phyloP scores from a whole-genome alignment of 2,329 filamentous ascomycete genomes.

The Phialemonium atrogriseum region DNA sequence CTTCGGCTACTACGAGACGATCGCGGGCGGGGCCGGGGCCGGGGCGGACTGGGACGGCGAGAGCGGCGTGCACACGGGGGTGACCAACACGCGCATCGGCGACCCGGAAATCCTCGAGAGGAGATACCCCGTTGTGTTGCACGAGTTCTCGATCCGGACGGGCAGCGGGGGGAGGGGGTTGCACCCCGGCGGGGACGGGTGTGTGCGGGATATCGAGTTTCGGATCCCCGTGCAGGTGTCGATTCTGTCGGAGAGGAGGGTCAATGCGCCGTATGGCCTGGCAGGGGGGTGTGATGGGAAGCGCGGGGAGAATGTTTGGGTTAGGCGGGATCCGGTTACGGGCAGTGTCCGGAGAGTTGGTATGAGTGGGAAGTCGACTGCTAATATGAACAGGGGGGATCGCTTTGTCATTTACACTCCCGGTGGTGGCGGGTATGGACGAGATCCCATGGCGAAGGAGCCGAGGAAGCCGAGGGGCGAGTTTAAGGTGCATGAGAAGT shows the following conservation, averaged over 20 bases:
- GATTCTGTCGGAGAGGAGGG: slow-evolving; percentile 23
- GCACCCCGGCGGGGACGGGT: slow-evolving; percentile 22
- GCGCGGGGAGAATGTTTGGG: slow-evolving; percentile 19
- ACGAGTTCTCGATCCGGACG: slow-evolving; percentile 14
- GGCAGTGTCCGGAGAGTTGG: slow-evolving; percentile 18
- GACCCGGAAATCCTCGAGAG: slow-evolving; percentile 22
- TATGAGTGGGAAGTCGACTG: slow-evolving; percentile 20
- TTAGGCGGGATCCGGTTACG: slow-evolving; percentile 11
- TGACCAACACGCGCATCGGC: slow-evolving; percentile 19
- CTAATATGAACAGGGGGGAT: slow-evolving; percentile 20
- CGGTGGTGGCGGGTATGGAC: too few species aligned
- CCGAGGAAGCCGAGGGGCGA: too few species aligned
- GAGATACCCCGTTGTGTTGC: slow-evolving; percentile 20
- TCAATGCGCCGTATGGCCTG: slow-evolving; percentile 23
- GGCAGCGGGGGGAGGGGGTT: slow-evolving; percentile 18
- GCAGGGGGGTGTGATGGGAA: slow-evolving; percentile 16
- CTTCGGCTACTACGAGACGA: slow-evolving; percentile 18
- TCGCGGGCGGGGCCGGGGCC: slow-evolving; percentile 22
- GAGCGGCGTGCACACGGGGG: slow-evolving; percentile 16
- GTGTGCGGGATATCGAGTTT: slow-evolving; percentile 22
- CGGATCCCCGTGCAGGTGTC: slow-evolving; percentile 20
- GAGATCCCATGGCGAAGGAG: too few species aligned
- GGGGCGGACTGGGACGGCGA: slow-evolving; percentile 16
- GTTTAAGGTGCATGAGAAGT: too few species aligned
- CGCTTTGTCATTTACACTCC: slow-evolving; percentile 25